phyloP scores from a whole-genome alignment of 2,329 filamentous ascomycete genomes.

The Sarocladium kiliense region DNA sequence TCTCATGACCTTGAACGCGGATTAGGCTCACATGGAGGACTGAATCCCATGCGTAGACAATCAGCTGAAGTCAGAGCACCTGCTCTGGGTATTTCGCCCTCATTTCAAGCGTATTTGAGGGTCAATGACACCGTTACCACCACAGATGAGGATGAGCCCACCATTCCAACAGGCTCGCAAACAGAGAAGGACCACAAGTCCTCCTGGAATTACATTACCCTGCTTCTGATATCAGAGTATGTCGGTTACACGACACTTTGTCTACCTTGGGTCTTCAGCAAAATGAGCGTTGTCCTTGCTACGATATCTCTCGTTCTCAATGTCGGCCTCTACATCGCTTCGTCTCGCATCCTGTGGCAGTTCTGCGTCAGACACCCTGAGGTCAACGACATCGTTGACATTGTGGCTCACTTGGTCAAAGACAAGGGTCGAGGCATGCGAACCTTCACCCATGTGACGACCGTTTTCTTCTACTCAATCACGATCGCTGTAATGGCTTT shows the following conservation, averaged over 20 bases:
- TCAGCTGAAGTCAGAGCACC: no score
- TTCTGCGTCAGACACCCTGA: conserved; percentile 6
- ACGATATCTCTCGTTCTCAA: not conserved
- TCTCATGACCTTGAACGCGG: no score
- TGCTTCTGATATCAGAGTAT: not conserved
- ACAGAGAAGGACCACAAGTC: not conserved
- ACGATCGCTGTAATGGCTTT: conserved; percentile 9
- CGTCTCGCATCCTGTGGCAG: not conserved
- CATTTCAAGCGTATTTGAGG: no score
- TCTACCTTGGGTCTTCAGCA: conserved; percentile 1
- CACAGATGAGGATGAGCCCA: no score
- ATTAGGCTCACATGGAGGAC: no score
- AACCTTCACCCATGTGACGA: not conserved
- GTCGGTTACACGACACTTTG: conserved; percentile 1
- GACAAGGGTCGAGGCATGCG: not conserved
- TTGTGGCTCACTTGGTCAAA: not conserved
- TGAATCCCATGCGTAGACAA: no score
- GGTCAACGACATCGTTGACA: conserved; percentile 3
- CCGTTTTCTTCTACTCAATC: conserved; percentile 8
- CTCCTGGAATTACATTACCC: not conserved
- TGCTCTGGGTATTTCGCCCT: no score
- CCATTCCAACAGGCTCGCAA: no score
- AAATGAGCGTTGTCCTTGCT: not conserved
- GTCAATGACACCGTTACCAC: no score
- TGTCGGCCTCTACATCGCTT: not conserved